These are phyloP conservation scores for Amanita thiersii DNA, from an alignment of 768 basidiomycete genomes.

Conservation along the genomic window DNA sequence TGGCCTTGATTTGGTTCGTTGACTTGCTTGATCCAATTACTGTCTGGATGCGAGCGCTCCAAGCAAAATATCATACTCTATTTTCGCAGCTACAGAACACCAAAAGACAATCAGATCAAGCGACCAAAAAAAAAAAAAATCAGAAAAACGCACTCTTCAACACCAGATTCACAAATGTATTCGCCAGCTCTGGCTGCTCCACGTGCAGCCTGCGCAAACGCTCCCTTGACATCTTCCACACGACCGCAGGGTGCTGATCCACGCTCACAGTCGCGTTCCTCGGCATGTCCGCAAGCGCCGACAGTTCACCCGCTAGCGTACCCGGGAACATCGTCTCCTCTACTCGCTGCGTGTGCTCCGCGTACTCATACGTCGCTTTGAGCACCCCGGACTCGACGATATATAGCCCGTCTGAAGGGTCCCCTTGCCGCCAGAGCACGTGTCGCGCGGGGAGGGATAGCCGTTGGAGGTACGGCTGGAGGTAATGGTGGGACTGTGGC, in stretches of 20 bases:
- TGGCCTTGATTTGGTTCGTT: no score
- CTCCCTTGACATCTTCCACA: slow-evolving; percentile 73
- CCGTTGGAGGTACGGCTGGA: slow-evolving; percentile 67
- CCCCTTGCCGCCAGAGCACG: slow-evolving; percentile 73
- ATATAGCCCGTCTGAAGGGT: slow-evolving; percentile 76
- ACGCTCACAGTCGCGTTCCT: slow-evolving; percentile 84
- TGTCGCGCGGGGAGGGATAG: slow-evolving; percentile 45
- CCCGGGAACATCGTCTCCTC: slow-evolving; percentile 94
- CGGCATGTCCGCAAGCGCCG: slow-evolving; percentile 68
- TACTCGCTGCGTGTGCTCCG: slow-evolving; percentile 53
- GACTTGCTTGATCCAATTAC: slow-evolving; percentile 10
- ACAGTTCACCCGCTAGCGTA: slow-evolving; percentile 86
- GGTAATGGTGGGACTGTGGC: no score
- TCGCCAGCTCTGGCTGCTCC: slow-evolving; percentile 61
- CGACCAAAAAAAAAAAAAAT: not conserved
- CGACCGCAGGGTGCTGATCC: slow-evolving; percentile 57
- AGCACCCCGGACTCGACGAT: slow-evolving; percentile 84
- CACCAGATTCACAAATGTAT: slow-evolving; percentile 56
- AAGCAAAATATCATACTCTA: slow-evolving; percentile 56
- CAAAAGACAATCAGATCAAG: slow-evolving; percentile 24
- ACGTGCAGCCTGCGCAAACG: slow-evolving; percentile 54
- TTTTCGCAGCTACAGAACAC: slow-evolving; percentile 47
- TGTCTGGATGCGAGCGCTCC: slow-evolving; percentile 34
- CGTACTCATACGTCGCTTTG: slow-evolving; percentile 75
- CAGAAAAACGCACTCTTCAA: slow-evolving; percentile 58